Conservation (phyloP, 257 asterid genomes). For the Petunia secreta region DNA sequence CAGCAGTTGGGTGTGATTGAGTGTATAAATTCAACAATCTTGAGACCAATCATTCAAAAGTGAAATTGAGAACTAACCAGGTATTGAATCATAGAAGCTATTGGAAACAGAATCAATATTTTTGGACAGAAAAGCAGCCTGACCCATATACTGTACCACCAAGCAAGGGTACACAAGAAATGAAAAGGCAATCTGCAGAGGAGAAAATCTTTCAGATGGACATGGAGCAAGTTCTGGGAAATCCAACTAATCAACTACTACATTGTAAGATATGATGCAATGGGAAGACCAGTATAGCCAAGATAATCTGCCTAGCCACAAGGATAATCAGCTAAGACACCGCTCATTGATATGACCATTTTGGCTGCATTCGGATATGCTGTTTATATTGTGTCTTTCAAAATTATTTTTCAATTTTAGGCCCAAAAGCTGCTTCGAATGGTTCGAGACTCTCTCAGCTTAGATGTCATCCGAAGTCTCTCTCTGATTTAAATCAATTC, state of each 20-base stretch:
- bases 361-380: background rate
- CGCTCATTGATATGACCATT: background rate
- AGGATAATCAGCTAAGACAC: background rate
- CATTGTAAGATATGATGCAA: background rate
- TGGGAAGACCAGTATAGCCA: background rate
- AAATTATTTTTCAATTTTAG: background rate
- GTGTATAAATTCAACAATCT: conserved; percentile 7
- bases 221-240: conserved; percentile 7
- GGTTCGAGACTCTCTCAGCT: background rate
- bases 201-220: conserved; percentile 25
- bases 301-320: background rate
- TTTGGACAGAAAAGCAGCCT: conserved; percentile 72
- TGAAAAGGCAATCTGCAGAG: conserved; percentile 74
- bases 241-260: background rate
- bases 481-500: background rate
- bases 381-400: background rate
- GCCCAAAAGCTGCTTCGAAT: conserved; percentile 7
- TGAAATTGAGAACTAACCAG: conserved; percentile 26
- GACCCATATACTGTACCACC: conserved; percentile 95
- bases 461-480: conserved; percentile 3
- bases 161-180: conserved; percentile 82
- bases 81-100: conserved; percentile 22
- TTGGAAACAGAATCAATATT: background rate
- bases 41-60: background rate
- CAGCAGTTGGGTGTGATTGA: conserved; percentile 7